Evolutionary conservation across 805 yeast genomes (phyloP), one percentile per base, ranked within the genome.

Genomic region (Saccharomyces mikatae): DNA sequence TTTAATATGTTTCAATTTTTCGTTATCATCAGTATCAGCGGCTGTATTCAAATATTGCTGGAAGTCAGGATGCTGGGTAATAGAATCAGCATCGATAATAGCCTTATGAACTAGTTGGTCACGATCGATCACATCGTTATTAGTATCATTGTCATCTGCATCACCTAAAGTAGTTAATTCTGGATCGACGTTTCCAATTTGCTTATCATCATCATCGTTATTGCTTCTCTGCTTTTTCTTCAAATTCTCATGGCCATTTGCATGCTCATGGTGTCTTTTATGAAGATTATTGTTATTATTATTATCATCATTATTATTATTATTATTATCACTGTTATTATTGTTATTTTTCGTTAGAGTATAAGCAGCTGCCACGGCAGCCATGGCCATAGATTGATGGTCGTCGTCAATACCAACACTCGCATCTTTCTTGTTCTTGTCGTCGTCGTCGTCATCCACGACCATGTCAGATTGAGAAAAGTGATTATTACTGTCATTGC

Each of bases 71-170:
- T 73, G 75, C 54, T 71, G 76, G 2, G 85, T 84, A 54, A 84
- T 73, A 46, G 83, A 81, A 51, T 84, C 76, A 0, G 89, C 87
- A 61, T 84, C 87, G 58, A 83, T 73, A 48, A 86, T 82, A 1
- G 87, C 88, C 49, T 84, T 88, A 56, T 84, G 82, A 10, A 84
- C 89, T 53, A 85, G 71, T 59, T 79, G 84, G 54, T 81, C 86
- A 60, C 82, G 86, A 46, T 81, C 84, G 3, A 76, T 61, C 17
- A 78, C 62, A 10, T 74, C 62, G 3, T 72, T 60, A 54, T 50
- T 29, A 24, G 47, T 41, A 17, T 28, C 84, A 3, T 75, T 61
- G 17, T 78, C 62, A 11, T 74, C 62, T 14, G 60, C 56, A 49
- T 70, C 75, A 60, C 78, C 83, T 27, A 79, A 56, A 32, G 78